Conservation (phyloP, 139 green algal genomes). For the Coelastrella sp. region DNA sequence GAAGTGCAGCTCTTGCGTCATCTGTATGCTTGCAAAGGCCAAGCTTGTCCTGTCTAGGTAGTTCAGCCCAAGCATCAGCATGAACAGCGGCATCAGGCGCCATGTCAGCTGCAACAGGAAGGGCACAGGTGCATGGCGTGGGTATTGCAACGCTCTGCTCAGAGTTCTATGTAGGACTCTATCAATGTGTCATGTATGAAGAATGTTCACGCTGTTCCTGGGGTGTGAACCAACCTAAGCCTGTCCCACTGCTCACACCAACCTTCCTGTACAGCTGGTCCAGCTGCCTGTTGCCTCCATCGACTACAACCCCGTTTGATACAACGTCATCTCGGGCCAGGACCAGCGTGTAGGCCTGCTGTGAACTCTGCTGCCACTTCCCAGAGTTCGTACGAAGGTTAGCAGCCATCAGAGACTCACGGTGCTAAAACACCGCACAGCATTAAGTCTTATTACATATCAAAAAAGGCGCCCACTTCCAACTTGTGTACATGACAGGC, state of each 20-base stretch:
- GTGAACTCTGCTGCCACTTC: neutral
- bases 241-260: neutral
- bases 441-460: too few relatives aligned
- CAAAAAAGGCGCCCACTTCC: too few relatives aligned
- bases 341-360: conserved; percentile 8
- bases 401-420: neutral
- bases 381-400: neutral
- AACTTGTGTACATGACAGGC: too few relatives aligned
- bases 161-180: too few relatives aligned
- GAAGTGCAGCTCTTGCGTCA: conserved; percentile 35
- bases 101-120: neutral
- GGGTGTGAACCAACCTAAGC: too few relatives aligned
- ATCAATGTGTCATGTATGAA: too few relatives aligned
- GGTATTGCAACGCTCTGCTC: too few relatives aligned
- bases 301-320: neutral
- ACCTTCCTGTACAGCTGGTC: neutral
- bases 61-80: conserved; percentile 10
- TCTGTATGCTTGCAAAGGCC: conserved; percentile 44
- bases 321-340: neutral
- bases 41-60: conserved; percentile 31
- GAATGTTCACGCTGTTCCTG: too few relatives aligned
- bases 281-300: neutral
- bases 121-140: too few relatives aligned
- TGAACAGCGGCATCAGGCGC: conserved; percentile 18
- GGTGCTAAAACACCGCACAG: too few relatives aligned